phyloP scores from a whole-genome alignment of 2,329 filamentous ascomycete genomes.

The Akanthomyces lecanii region DNA sequence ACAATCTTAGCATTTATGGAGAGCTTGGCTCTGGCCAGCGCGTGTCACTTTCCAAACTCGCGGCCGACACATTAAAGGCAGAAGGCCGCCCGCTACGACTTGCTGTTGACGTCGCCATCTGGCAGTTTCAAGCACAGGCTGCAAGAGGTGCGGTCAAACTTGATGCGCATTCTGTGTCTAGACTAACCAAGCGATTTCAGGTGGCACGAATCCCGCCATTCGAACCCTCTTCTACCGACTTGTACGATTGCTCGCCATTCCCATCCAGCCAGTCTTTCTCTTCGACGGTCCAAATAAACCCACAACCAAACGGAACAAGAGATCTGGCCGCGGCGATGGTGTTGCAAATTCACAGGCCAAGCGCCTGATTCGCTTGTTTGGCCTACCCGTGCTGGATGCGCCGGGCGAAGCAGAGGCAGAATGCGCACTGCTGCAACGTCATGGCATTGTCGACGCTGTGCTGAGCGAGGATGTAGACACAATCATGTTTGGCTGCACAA shows the following conservation, averaged over 20 bases:
- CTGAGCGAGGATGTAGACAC: constrained; percentile 96
- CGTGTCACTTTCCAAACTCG: constrained; percentile 76
- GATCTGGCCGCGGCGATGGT: constrained; percentile 59
- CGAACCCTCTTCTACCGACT: constrained; percentile 92
- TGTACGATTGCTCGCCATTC: constrained; percentile 67
- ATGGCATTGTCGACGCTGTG: constrained; percentile 85
- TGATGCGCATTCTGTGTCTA: neutral
- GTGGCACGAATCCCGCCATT: constrained; percentile 84
- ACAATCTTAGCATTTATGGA: constrained; percentile 68
- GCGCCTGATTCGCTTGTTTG: constrained; percentile 77
- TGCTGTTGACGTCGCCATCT: constrained; percentile 93
- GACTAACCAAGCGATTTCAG: constrained; percentile 33
- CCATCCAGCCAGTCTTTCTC: constrained; percentile 84
- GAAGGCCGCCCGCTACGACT: constrained; percentile 72
- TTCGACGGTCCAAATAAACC: constrained; percentile 87
- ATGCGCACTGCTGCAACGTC: constrained; percentile 78
- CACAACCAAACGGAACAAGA: constrained; percentile 82
- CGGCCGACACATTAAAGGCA: constrained; percentile 69
- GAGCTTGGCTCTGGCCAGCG: constrained; percentile 80
- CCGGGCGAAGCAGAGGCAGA: constrained; percentile 96
- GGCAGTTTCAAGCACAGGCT: constrained; percentile 91
- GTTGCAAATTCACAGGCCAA: constrained; percentile 75
- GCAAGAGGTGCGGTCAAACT: constrained; percentile 54
- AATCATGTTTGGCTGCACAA: constrained; percentile 88
- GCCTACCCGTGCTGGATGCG: constrained; percentile 77